Conservation (phyloP, 208 protist species). For the Trypanosoma lewisi region DNA sequence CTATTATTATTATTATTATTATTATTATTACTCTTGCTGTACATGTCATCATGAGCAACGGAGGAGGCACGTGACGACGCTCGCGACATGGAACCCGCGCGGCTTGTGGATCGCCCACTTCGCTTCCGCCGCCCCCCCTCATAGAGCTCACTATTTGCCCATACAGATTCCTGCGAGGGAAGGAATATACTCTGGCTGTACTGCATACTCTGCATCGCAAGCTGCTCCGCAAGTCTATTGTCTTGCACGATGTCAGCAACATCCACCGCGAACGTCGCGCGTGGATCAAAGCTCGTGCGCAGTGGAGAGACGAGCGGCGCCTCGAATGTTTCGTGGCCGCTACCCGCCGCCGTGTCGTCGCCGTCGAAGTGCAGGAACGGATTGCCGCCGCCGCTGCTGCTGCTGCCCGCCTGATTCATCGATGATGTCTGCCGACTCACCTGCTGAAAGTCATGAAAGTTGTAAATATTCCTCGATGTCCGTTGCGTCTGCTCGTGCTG, state of each 20-base stretch:
- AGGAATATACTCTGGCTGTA: slow-evolving; percentile 46
- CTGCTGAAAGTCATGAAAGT: slow-evolving; percentile 40
- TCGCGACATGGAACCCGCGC: slow-evolving; percentile 21
- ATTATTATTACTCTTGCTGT: slow-evolving; percentile 4
- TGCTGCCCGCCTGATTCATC: slow-evolving; percentile 17
- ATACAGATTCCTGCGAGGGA: slow-evolving; percentile 40
- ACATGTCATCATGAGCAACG: background rate
- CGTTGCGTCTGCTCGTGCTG: slow-evolving; percentile 11
- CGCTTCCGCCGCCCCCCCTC: slow-evolving; percentile 1
- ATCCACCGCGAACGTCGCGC: slow-evolving; percentile 30
- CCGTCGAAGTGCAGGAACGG: background rate
- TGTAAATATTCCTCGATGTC: slow-evolving; percentile 32
- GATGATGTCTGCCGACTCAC: slow-evolving; percentile 4
- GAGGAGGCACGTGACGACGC: slow-evolving; percentile 28
- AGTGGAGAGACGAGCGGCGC: slow-evolving; percentile 32
- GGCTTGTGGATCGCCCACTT: slow-evolving; percentile 1
- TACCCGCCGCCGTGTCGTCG: background rate
- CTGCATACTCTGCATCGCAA: slow-evolving; percentile 34
- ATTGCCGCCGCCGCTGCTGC: too few relatives aligned
- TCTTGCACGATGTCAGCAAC: slow-evolving; percentile 25
- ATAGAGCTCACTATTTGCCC: slow-evolving; percentile 31
- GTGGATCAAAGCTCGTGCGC: slow-evolving; percentile 38
- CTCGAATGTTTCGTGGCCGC: slow-evolving; percentile 6
- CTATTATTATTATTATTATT: slow-evolving; percentile 5
- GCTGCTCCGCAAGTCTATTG: slow-evolving; percentile 22